These are phyloP conservation scores for Aspergillus quadricinctus DNA, from an alignment of 2,329 filamentous ascomycete genomes.

Conservation along the genomic window DNA sequence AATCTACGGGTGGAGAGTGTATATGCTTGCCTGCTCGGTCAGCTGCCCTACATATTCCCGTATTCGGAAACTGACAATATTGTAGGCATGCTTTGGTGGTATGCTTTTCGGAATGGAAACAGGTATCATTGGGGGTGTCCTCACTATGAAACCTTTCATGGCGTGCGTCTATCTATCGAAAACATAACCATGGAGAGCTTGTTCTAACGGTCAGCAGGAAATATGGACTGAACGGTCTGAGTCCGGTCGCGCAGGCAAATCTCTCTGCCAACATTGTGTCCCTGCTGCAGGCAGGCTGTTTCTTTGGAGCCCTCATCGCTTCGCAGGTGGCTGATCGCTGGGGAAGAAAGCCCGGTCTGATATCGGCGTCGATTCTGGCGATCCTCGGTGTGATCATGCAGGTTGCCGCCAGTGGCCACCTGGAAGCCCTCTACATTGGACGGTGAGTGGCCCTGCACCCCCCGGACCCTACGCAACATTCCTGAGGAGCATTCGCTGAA, in stretches of 20 bases:
- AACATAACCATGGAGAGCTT: not conserved
- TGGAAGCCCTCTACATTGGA: conserved; percentile 63
- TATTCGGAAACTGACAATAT: conserved; percentile 2
- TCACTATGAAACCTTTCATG: conserved; percentile 57
- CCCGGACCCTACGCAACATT: not conserved
- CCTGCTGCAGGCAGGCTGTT: conserved; percentile 66
- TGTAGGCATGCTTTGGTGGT: conserved; percentile 61
- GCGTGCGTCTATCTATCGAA: conserved; percentile 34
- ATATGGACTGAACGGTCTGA: conserved; percentile 47
- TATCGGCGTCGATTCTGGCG: conserved; percentile 55
- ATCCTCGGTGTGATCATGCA: conserved; percentile 62
- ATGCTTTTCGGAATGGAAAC: conserved; percentile 65
- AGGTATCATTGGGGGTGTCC: conserved; percentile 64
- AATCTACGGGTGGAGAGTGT: conserved; percentile 67
- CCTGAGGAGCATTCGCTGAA: not conserved
- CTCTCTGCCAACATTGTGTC: conserved; percentile 66
- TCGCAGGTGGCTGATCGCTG: conserved; percentile 38
- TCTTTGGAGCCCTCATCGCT: conserved; percentile 57
- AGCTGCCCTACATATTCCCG: conserved; percentile 13
- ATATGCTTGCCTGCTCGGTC: conserved; percentile 58
- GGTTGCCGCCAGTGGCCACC: conserved; percentile 55
- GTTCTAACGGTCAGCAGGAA: conserved; percentile 37
- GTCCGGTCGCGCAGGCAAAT: conserved; percentile 45
- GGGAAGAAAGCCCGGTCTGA: conserved; percentile 54
- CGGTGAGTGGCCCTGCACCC: conserved; percentile 46